Evolutionary conservation across 2,329 filamentous ascomycete species (phyloP).

Genomic region (Diplodia intermedia): DNA sequence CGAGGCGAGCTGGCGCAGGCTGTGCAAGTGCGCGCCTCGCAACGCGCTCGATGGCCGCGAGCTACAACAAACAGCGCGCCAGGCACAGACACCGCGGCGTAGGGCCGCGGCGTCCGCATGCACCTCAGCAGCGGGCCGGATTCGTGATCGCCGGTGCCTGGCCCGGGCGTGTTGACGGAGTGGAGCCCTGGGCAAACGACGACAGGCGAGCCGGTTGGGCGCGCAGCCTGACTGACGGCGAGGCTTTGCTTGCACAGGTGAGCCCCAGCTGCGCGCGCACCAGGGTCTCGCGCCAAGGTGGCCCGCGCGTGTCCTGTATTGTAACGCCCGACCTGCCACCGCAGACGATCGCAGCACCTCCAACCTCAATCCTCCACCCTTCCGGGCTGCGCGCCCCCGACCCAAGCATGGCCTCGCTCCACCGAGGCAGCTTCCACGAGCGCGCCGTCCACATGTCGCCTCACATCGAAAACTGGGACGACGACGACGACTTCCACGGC

Average conservation of each 20-base stretch:
- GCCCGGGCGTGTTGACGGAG: slow-evolving; percentile 12
- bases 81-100: not conserved
- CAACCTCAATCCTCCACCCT: slow-evolving; percentile 35
- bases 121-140: slow-evolving; percentile 23
- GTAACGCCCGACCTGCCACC: slow-evolving; percentile 20
- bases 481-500: slow-evolving; percentile 62
- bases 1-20: slow-evolving; percentile 7
- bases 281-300: no score
- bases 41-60: not conserved
- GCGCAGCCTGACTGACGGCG: not conserved
- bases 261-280: not conserved
- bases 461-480: slow-evolving; percentile 72
- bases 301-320: not conserved
- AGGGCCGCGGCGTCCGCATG: slow-evolving; percentile 6
- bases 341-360: slow-evolving; percentile 34
- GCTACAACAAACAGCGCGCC: not conserved
- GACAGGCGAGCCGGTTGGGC: slow-evolving; percentile 6
- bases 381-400: slow-evolving; percentile 35
- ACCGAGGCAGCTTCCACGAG: slow-evolving; percentile 48
- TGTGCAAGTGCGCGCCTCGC: not conserved
- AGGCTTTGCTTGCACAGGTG: slow-evolving; percentile 11
- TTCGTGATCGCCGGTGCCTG: slow-evolving; percentile 14
- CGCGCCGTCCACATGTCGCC: slow-evolving; percentile 56
- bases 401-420: slow-evolving; percentile 41
- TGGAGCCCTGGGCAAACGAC: slow-evolving; percentile 4